Evolutionary conservation across 2,329 filamentous ascomycete species (phyloP), one percentile per base, ranked within the genome.

Genomic region (Ophiostoma sp.): DNA sequence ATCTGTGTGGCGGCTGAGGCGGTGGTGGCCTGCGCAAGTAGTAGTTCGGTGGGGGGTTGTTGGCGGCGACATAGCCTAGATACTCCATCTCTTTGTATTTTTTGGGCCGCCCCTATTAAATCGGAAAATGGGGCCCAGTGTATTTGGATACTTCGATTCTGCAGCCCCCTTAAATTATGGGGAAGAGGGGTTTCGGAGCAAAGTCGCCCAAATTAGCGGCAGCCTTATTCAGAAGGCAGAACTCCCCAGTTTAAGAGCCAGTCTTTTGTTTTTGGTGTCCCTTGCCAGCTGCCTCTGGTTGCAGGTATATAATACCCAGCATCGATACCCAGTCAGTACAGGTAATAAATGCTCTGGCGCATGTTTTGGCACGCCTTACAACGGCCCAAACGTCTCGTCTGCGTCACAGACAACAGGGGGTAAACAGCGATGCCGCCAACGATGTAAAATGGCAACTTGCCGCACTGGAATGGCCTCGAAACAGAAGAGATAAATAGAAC

Each of bases 31-130:
- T 72, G 68, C 57, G 69, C 69, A 72, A 66, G 52, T 69, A 61
- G 61, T 69, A 71, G 33, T 71, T 71, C 66, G 74, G 71, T 70
- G 71, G 72, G 73, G 71, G 74, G 52, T 74, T 72, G 64, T 74
- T 74, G 66, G 73, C 69, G 12, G 75, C 74, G 48, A 74, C 72
- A 63, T 76, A 76, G 39, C 75, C 76, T 68, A 74, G 69, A 66
- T 75, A 74, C 72, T 76, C 76, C 73, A 77, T 76, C 70, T 61
- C 72, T 63, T 64, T 68, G 39, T 19, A 50, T 61, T 36, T 50
- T 70, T 61, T 28, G 45, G 33, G 42, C 6, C 33, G 39, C 39
- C 64, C 57, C 52, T 70, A 63, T n/a, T 63, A 17, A 64, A 19
- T 25, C 22, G 33, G n/a, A 64, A n/a, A 33, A 33, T 33, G 28